phyloP scores from a whole-genome alignment of 139 green algal species.

The Haematococcus sp. region DNA sequence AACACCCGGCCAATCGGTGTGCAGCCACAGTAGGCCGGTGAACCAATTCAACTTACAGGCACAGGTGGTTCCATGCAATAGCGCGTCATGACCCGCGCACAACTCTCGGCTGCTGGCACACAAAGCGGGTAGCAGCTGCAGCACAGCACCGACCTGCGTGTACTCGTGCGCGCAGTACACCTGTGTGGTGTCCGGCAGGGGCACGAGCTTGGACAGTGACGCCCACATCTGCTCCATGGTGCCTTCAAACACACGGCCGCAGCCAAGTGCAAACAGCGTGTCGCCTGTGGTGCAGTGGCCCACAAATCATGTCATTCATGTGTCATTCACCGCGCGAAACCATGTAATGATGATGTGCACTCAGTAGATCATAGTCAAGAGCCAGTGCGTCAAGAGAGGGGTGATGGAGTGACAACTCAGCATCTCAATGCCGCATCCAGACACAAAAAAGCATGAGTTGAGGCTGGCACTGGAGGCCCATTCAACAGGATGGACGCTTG shows the following conservation, averaged over 20 bases:
- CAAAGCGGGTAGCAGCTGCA: no score
- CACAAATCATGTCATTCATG: no score
- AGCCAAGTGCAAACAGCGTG: slow-evolving; percentile 90
- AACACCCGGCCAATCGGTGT: no score
- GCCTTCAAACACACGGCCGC: slow-evolving; percentile 90
- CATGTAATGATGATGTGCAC: neutral
- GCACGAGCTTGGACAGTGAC: slow-evolving; percentile 73
- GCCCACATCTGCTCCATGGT: slow-evolving; percentile 73
- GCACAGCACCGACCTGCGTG: no score
- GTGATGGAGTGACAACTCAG: neutral
- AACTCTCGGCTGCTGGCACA: no score
- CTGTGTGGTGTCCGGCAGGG: slow-evolving; percentile 62
- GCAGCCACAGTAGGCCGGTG: no score
- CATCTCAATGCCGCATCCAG: neutral
- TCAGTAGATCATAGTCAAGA: neutral
- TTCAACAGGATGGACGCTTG: no score
- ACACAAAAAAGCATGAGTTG: no score
- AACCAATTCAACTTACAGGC: no score
- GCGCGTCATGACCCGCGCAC: no score
- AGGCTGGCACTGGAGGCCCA: no score
- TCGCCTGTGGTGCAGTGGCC: slow-evolving; percentile 61
- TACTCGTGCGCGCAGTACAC: slow-evolving; percentile 82
- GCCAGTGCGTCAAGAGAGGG: neutral
- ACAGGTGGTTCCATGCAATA: no score
- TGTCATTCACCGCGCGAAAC: neutral